Evolutionary conservation across 345 rosid species (phyloP).

Genomic region (Litchi chinensis): DNA sequence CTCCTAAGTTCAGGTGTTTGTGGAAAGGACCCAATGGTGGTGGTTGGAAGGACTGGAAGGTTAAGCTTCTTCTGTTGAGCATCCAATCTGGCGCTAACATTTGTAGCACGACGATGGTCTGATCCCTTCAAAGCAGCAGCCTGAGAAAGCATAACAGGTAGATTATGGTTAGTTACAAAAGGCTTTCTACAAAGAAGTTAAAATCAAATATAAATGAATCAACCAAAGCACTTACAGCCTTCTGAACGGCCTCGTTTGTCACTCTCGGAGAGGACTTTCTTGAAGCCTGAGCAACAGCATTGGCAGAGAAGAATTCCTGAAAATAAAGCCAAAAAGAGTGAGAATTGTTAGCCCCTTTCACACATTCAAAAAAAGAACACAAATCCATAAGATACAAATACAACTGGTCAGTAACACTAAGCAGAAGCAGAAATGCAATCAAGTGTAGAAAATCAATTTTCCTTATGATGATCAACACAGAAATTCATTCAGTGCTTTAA

Average conservation of each 20-base stretch:
- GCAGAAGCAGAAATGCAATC: neutral
- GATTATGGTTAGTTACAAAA: constrained; percentile 5
- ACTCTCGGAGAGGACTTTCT: constrained; percentile 92
- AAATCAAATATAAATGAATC: constrained; percentile 11
- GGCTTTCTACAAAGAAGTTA: neutral
- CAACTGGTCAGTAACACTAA: neutral
- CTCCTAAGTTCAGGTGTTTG: constrained; percentile 93
- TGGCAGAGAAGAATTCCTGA: constrained; percentile 79
- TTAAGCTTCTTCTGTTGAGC: constrained; percentile 96
- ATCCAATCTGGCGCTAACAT: constrained; percentile 86
- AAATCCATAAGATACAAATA: neutral
- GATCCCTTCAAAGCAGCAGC: constrained; percentile 95
- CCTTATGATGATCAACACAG: neutral
- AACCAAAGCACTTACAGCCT: constrained; percentile 66
- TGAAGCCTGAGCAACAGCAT: constrained; percentile 82
- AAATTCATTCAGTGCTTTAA: neutral
- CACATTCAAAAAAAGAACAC: neutral
- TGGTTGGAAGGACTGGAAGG: constrained; percentile 94
- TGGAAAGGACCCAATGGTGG: constrained; percentile 97
- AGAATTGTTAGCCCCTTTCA: neutral
- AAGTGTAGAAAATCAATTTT: too few relatives aligned
- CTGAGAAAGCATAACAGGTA: constrained; percentile 42
- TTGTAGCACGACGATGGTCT: constrained; percentile 89
- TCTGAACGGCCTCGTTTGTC: constrained; percentile 89
- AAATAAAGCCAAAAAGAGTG: constrained; percentile 22